Conservation (phyloP, 1,284 basidiomycete genomes). For the Malassezia pachydermatis region DNA sequence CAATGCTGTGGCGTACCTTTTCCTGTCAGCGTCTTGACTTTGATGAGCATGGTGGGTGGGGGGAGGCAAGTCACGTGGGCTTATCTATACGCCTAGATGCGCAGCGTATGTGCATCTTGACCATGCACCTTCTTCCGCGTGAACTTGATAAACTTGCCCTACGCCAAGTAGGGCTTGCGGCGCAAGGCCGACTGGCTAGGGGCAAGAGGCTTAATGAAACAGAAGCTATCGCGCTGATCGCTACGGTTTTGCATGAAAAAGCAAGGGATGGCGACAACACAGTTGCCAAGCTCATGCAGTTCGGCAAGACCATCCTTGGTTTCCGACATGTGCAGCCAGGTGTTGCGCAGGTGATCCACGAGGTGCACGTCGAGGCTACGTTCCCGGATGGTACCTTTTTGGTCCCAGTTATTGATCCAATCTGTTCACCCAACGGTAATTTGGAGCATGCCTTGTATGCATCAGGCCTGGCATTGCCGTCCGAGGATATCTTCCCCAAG, state of each 20-base stretch:
- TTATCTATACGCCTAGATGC: background rate
- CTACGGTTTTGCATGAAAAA: conserved; percentile 78
- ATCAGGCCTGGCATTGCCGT: conserved; percentile 75
- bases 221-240: conserved; percentile 82
- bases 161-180: conserved; percentile 54
- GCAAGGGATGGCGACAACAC: conserved; percentile 86
- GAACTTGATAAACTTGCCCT: conserved; percentile 45
- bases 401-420: conserved; percentile 62
- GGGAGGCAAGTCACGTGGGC: conserved; percentile 3
- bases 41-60: conserved; percentile 39
- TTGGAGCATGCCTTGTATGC: conserved; percentile 75
- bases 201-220: conserved; percentile 75
- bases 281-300: conserved; percentile 74
- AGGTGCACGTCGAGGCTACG: conserved; percentile 47
- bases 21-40: conserved; percentile 71
- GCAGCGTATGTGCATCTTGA: background rate
- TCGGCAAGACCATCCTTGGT: conserved; percentile 68
- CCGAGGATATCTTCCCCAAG: conserved; percentile 49
- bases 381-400: conserved; percentile 44
- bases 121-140: conserved; percentile 45
- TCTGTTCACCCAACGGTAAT: conserved; percentile 63
- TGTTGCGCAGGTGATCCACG: conserved; percentile 46
- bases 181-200: conserved; percentile 85
- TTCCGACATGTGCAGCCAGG: conserved; percentile 76
- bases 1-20: conserved; percentile 58